A percentile compares a stretch with the other conserved stretches of the same genome.
Evolutionary conservation across 2,329 filamentous ascomycete genomes (phyloP).

Genomic region (Neonectria sp.): DNA sequence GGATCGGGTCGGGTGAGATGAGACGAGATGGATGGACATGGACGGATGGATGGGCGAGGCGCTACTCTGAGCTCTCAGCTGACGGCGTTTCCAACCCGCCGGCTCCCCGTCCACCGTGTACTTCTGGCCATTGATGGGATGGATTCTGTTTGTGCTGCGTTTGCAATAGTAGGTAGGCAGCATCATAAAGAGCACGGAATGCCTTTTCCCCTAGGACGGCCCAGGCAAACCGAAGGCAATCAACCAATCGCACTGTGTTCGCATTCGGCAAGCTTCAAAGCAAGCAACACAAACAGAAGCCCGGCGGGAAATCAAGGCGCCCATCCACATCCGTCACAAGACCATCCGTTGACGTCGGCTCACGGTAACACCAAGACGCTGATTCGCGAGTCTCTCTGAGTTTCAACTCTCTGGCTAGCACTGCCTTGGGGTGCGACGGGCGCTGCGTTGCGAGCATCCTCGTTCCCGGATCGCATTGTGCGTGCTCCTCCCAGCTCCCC

Average conservation of each 20-base stretch:
- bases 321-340: constrained; percentile 42
- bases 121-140: constrained; percentile 15
- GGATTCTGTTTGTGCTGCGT: too few relatives aligned
- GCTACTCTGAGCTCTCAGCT: constrained; percentile 43
- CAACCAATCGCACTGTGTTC: constrained; percentile 35
- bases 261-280: constrained; percentile 31
- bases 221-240: constrained; percentile 20
- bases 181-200: background rate
- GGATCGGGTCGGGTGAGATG: constrained; percentile 40
- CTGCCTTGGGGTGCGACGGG: constrained; percentile 14
- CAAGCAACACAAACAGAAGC: constrained; percentile 21
- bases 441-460: background rate
- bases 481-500: too few relatives aligned
- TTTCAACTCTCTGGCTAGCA: constrained; percentile 22
- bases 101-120: background rate
- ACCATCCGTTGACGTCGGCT: constrained; percentile 25
- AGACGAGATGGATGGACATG: constrained; percentile 31
- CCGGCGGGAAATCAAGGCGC: constrained; percentile 31
- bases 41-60: constrained; percentile 29
- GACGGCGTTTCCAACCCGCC: constrained; percentile 31
- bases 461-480: too few relatives aligned
- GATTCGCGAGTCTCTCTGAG: constrained; percentile 20
- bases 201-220: constrained; percentile 3
- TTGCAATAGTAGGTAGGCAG: too few relatives aligned
- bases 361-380: constrained; percentile 16